A percentile compares a stretch with the other conserved stretches of the same genome.
These are phyloP conservation scores for Coffea humblotiana DNA, from an alignment of 305 asterid genomes.

Conservation along the genomic window DNA sequence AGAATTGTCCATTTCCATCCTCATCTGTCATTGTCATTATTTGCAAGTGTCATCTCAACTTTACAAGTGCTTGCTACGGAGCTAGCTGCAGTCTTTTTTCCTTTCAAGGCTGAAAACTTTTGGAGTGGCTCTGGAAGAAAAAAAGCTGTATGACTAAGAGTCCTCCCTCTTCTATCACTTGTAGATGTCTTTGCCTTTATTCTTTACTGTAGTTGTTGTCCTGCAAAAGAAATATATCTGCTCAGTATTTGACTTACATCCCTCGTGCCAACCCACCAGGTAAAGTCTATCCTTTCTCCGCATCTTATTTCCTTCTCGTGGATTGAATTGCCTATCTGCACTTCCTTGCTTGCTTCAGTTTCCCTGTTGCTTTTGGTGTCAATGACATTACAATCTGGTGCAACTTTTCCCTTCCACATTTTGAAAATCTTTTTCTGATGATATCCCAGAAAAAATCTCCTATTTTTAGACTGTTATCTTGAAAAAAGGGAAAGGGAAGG, in stretches of 20 bases:
- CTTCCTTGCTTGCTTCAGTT: neutral
- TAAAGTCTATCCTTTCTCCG: neutral
- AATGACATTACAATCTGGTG: neutral
- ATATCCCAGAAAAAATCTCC: neutral
- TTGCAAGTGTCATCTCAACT: neutral
- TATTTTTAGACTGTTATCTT: neutral
- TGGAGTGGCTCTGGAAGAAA: neutral
- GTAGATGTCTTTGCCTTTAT: neutral
- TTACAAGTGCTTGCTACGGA: neutral
- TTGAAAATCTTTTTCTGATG: neutral
- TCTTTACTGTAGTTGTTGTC: neutral
- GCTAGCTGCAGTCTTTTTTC: neutral
- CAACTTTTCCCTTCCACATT: neutral
- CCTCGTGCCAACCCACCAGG: neutral
- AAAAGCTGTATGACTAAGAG: neutral
- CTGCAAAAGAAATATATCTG: neutral
- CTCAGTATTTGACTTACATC: neutral
- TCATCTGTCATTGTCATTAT: neutral
- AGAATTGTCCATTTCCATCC: neutral
- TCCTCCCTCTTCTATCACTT: neutral
- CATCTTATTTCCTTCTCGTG: neutral
- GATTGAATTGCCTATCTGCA: neutral
- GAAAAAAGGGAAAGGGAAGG: neutral
- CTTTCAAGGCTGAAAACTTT: neutral
- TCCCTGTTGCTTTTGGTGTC: neutral